Conservation (phyloP, 805 yeast genomes). For the Wickerhamiella nectarea region DNA sequence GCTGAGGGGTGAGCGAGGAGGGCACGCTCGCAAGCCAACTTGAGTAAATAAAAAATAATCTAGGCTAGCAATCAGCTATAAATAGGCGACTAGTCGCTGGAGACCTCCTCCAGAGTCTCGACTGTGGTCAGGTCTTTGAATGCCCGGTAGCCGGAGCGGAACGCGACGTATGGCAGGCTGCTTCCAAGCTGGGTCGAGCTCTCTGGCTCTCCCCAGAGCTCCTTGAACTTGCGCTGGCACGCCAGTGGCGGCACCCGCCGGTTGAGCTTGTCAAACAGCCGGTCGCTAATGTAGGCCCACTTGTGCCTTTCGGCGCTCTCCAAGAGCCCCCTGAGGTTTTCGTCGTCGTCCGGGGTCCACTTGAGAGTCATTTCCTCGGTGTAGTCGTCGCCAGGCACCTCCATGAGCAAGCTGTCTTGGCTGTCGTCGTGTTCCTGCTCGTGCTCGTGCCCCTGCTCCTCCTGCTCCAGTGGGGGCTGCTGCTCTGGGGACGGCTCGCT, state of each 20-base stretch:
- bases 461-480: not conserved
- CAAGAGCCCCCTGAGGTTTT: conserved; percentile 35
- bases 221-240: conserved; percentile 42
- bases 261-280: conserved; percentile 20
- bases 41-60: too few relatives aligned
- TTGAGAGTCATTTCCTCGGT: conserved; percentile 4
- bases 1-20: too few relatives aligned
- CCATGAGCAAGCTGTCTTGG: conserved; percentile 1
- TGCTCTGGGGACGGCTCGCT: not conserved
- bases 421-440: not conserved
- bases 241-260: conserved; percentile 39
- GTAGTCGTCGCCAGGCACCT: conserved; percentile 15
- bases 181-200: conserved; percentile 36
- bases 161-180: conserved; percentile 39
- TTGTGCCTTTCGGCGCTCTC: conserved; percentile 42
- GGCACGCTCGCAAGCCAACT: too few relatives aligned
- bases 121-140: conserved; percentile 4
- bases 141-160: conserved; percentile 33
- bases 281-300: conserved; percentile 44
- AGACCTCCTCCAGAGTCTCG: too few relatives aligned
- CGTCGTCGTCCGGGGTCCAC: conserved; percentile 35
- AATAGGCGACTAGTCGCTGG: too few relatives aligned
- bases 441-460: not conserved
- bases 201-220: conserved; percentile 41
- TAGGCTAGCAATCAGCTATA: too few relatives aligned